Percentiles rank a stretch among this genome's conserved stretches.
Evolutionary conservation across 2,329 filamentous ascomycete species (phyloP).

Genomic region (Fusarium coicis): DNA sequence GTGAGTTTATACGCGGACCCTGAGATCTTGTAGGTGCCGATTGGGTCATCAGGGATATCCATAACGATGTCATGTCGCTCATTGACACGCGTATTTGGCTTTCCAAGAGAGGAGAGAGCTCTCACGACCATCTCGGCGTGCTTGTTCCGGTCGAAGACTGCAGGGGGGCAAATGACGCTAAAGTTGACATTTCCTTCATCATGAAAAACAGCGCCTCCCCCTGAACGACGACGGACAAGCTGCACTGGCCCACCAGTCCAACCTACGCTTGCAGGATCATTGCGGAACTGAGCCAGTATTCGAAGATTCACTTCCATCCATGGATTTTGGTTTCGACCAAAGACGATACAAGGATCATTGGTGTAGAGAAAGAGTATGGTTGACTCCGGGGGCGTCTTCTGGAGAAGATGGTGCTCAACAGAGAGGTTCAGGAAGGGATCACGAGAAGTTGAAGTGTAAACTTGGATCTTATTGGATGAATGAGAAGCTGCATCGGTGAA

Average conservation of each 20-base stretch:
- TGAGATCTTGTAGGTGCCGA: constrained; percentile 78
- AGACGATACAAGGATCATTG: constrained; percentile 87
- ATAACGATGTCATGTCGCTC: constrained; percentile 93
- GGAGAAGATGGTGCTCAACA: constrained; percentile 89
- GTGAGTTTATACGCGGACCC: constrained; percentile 97
- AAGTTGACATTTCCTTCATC: constrained; percentile 95
- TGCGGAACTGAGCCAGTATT: constrained; percentile 57
- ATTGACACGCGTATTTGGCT: constrained; percentile 78
- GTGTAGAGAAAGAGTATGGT: constrained; percentile 87
- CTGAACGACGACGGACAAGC: constrained; percentile 85
- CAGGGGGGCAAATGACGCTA: constrained; percentile 85
- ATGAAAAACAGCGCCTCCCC: constrained; percentile 94
- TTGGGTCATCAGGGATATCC: constrained; percentile 50
- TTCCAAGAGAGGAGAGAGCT: constrained; percentile 73
- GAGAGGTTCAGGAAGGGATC: constrained; percentile 93
- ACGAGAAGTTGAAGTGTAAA: constrained; percentile 75
- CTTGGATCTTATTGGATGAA: constrained; percentile 65
- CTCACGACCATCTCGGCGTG: constrained; percentile 93
- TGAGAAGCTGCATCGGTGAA: constrained; percentile 55
- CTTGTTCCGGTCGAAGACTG: constrained; percentile 81
- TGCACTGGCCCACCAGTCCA: constrained; percentile 51
- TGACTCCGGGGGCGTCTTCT: constrained; percentile 76
- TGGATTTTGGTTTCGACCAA: constrained; percentile 97
- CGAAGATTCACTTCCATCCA: constrained; percentile 89
- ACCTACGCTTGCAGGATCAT: constrained; percentile 34